These are phyloP conservation scores for Phlyctochytrium bullatum DNA, from an alignment of 192 early-diverging fungal species.

Conservation along the genomic window DNA sequence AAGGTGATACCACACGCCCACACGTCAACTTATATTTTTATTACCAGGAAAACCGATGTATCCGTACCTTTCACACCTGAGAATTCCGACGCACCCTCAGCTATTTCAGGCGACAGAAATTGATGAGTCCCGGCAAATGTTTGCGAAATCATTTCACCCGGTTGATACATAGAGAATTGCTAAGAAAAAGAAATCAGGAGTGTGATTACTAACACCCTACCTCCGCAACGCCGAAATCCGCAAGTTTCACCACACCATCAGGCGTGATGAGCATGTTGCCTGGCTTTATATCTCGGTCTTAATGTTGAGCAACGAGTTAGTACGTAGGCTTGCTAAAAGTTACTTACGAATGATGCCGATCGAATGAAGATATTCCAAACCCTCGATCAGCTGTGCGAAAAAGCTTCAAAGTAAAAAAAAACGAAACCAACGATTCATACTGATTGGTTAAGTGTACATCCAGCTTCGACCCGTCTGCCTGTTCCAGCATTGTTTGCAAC, in stretches of 20 bases:
- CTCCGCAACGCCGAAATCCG: slow-evolving; percentile 8
- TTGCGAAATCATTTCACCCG: slow-evolving; percentile 30
- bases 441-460: slow-evolving; percentile 36
- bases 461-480: slow-evolving; percentile 33
- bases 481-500: slow-evolving; percentile 52
- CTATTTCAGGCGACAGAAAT: slow-evolving; percentile 54
- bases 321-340: slow-evolving; percentile 49
- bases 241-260: slow-evolving; percentile 14
- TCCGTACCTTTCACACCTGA: slow-evolving; percentile 41
- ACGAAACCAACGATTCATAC: slow-evolving; percentile 14
- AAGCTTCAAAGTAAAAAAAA: slow-evolving; percentile 27
- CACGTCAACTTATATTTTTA: slow-evolving; percentile 42
- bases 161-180: slow-evolving; percentile 48
- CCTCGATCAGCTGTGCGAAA: slow-evolving; percentile 57
- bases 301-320: slow-evolving; percentile 52
- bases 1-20: slow-evolving; percentile 58
- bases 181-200: slow-evolving; percentile 12
- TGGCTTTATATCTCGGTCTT: slow-evolving; percentile 20
- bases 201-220: not conserved
- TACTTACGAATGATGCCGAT: slow-evolving; percentile 50
- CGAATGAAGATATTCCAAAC: slow-evolving; percentile 48
- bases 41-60: not conserved
- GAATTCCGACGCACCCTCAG: slow-evolving; percentile 32
- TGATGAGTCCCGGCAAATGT: slow-evolving; percentile 61
- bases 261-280: slow-evolving; percentile 15